Evolutionary conservation across 345 rosid species (phyloP).

Genomic region (Linum tenue): DNA sequence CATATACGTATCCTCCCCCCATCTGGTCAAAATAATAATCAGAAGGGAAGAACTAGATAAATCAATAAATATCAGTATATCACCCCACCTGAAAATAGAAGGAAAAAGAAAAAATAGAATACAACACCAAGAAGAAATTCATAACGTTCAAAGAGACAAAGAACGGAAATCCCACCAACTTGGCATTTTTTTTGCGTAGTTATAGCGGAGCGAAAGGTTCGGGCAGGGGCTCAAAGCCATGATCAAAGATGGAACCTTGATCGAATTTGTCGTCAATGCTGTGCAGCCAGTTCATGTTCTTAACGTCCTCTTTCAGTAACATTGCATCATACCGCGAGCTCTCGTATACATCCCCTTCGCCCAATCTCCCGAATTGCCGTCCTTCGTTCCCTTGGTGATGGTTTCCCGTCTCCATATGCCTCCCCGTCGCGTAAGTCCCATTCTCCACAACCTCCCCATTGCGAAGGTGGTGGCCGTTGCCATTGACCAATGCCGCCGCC

Average conservation of each 20-base stretch:
- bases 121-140: background rate
- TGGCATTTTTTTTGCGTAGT: slow-evolving; percentile 7
- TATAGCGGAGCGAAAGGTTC: slow-evolving; percentile 76
- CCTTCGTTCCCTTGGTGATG: slow-evolving; percentile 27
- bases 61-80: too few species aligned
- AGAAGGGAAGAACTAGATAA: too few species aligned
- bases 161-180: background rate
- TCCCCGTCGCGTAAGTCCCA: slow-evolving; percentile 22
- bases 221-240: slow-evolving; percentile 76
- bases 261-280: slow-evolving; percentile 79
- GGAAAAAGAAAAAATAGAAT: background rate
- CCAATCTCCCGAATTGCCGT: slow-evolving; percentile 44
- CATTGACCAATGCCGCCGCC: slow-evolving; percentile 14
- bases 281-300: slow-evolving; percentile 87
- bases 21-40: too few species aligned
- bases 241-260: slow-evolving; percentile 57
- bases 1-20: too few species aligned
- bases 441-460: slow-evolving; percentile 27
- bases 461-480: slow-evolving; percentile 29
- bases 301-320: slow-evolving; percentile 82
- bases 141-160: background rate
- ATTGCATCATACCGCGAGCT: slow-evolving; percentile 87
- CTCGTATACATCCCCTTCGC: slow-evolving; percentile 63
- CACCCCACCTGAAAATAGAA: too few species aligned
- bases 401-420: slow-evolving; percentile 29